Percentiles rank a stretch among this genome's conserved stretches.
phyloP scores from a whole-genome alignment of 164 flowering plant genomes.

The Akebia trifoliata region DNA sequence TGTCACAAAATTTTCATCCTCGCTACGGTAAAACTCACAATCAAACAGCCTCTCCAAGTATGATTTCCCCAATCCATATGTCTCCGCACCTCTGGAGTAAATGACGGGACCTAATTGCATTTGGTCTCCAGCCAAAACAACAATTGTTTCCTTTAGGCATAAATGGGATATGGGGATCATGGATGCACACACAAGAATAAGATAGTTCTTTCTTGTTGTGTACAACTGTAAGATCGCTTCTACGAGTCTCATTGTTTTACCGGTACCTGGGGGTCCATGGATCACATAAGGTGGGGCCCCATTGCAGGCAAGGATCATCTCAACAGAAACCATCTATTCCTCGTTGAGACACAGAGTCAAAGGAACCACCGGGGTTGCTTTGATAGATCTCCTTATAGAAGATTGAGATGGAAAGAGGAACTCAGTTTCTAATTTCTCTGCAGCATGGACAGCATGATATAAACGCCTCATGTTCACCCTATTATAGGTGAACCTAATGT shows the following conservation, averaged over 20 bases:
- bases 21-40: slow-evolving; percentile 37
- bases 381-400: slow-evolving; percentile 32
- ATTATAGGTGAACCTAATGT: slow-evolving; percentile 60
- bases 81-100: slow-evolving; percentile 61
- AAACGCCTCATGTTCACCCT: slow-evolving; percentile 59
- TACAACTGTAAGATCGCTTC: slow-evolving; percentile 84
- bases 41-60: slow-evolving; percentile 77
- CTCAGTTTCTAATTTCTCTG: slow-evolving; percentile 35
- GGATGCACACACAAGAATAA: slow-evolving; percentile 79
- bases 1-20: slow-evolving; percentile 54
- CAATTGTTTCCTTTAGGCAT: slow-evolving; percentile 47
- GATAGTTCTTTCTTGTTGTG: slow-evolving; percentile 22
- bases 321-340: slow-evolving; percentile 66
- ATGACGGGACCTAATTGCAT: slow-evolving; percentile 89
- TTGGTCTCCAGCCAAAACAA: slow-evolving; percentile 95
- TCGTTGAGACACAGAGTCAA: slow-evolving; percentile 51
- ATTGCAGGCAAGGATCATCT: slow-evolving; percentile 74
- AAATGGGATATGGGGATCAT: slow-evolving; percentile 74
- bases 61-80: slow-evolving; percentile 70
- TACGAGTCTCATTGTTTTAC: slow-evolving; percentile 78
- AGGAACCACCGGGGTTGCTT: slow-evolving; percentile 39
- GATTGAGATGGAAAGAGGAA: slow-evolving; percentile 62
- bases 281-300: slow-evolving; percentile 87
- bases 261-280: slow-evolving; percentile 98
- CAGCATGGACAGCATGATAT: slow-evolving; percentile 57